Conservation (phyloP, 2,329 filamentous ascomycete species). For the Cryphonectria parasitica region DNA sequence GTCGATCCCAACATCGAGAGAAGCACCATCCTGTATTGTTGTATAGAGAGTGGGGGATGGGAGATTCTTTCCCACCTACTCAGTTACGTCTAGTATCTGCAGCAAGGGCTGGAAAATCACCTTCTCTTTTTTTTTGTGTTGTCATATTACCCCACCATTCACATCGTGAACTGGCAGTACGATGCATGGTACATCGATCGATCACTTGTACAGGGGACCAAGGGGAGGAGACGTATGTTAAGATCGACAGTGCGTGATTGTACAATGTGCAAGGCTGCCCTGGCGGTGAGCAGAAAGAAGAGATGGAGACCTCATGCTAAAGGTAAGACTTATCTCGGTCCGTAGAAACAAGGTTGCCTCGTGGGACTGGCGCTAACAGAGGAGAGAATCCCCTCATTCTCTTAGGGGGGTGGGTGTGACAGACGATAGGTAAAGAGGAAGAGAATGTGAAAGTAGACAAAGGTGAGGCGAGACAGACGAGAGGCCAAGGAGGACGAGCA, state of each 20-base stretch:
- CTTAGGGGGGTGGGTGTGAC: neutral
- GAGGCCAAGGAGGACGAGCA: neutral
- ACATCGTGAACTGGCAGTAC: neutral
- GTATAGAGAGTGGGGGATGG: neutral
- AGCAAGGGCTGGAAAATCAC: neutral
- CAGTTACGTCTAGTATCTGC: neutral
- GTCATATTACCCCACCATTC: neutral
- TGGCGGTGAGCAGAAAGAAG: too few species aligned
- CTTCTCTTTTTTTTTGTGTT: neutral
- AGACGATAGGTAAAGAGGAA: neutral
- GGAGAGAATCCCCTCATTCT: neutral
- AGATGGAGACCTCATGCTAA: neutral
- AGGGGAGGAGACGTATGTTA: neutral
- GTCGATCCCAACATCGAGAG: neutral
- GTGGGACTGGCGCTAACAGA: neutral
- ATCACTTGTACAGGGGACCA: neutral
- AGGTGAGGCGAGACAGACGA: neutral
- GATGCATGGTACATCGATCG: neutral
- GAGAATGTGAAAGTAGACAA: too few species aligned
- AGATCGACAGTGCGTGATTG: conserved; percentile 4
- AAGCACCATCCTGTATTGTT: neutral
- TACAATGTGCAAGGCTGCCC: neutral
- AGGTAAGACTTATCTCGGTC: neutral
- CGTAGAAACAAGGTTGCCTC: neutral
- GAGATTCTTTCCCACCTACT: neutral